These are phyloP conservation scores for Phytophthora meadii DNA, from an alignment of 352 stramenopile species.

Conservation along the genomic window DNA sequence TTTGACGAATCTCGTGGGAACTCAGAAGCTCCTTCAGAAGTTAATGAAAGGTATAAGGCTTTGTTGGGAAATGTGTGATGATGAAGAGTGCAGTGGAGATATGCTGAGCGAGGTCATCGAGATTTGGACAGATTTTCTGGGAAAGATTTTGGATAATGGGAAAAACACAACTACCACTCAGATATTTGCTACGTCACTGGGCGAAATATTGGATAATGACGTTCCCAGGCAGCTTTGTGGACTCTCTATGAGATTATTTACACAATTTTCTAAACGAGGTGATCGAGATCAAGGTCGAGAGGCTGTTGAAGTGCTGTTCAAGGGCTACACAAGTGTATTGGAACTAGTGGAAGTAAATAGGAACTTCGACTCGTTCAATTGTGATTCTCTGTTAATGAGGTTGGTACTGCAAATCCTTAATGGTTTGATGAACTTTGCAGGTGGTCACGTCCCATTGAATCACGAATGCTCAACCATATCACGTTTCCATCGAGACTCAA, in stretches of 20 bases:
- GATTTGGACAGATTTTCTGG: conserved; percentile 15
- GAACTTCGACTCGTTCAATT: conserved; percentile 7
- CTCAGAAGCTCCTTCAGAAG: conserved; percentile 2
- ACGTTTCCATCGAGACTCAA: conserved; percentile 9
- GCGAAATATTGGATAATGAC: neutral
- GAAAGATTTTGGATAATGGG: neutral
- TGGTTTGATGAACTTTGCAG: conserved; percentile 9
- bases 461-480: neutral
- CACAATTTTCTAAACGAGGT: conserved; percentile 1
- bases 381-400: conserved; percentile 6
- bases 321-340: conserved; percentile 12
- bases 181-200: conserved; percentile 4
- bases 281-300: conserved; percentile 9
- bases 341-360: conserved; percentile 7
- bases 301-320: conserved; percentile 13
- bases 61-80: conserved; percentile 7
- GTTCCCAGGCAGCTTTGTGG: conserved; percentile 17
- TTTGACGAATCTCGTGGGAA: conserved; percentile 12
- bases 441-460: conserved; percentile 7
- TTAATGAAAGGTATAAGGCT: conserved; percentile 3
- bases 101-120: neutral
- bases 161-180: neutral
- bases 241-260: conserved; percentile 13
- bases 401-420: conserved; percentile 16
- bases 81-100: neutral